A percentile compares a stretch with the other conserved stretches of the same genome.
Conservation (phyloP, 345 rosid species). For the Eucalyptus virginea region DNA sequence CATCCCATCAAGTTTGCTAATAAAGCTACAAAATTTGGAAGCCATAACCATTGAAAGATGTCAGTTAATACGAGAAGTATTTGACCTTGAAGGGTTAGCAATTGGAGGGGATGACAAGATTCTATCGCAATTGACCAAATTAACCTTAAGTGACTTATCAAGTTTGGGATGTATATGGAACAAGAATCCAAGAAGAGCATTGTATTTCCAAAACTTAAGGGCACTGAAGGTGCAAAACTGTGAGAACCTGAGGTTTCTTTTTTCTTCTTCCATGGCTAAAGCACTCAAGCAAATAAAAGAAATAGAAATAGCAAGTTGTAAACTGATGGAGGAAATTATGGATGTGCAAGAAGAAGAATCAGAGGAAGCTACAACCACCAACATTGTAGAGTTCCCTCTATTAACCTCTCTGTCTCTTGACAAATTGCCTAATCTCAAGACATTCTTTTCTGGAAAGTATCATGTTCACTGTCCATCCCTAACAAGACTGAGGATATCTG, state of each 20-base stretch:
- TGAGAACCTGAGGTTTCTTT: neutral
- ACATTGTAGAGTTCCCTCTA: neutral
- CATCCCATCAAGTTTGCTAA: neutral
- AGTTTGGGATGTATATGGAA: neutral
- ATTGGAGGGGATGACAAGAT: accelerated
- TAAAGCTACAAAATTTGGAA: neutral
- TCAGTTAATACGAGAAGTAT: neutral
- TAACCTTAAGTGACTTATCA: neutral
- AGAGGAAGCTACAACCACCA: accelerated
- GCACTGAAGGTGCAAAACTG: neutral
- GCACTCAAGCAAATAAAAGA: neutral
- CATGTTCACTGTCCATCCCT: accelerated
- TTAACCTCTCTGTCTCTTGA: accelerated
- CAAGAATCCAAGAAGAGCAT: neutral
- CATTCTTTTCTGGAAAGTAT: neutral
- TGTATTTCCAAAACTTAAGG: neutral
- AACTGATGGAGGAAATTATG: neutral
- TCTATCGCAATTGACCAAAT: neutral
- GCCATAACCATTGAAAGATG: neutral
- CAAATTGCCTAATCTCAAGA: accelerated
- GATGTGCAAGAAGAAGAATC: neutral
- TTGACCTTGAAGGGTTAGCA: accelerated
- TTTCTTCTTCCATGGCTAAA: constrained; percentile 1
- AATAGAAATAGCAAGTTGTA: neutral
- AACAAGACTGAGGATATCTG: neutral